phyloP scores from a whole-genome alignment of 177 flowering plant species.

The Telopea speciosissima region DNA sequence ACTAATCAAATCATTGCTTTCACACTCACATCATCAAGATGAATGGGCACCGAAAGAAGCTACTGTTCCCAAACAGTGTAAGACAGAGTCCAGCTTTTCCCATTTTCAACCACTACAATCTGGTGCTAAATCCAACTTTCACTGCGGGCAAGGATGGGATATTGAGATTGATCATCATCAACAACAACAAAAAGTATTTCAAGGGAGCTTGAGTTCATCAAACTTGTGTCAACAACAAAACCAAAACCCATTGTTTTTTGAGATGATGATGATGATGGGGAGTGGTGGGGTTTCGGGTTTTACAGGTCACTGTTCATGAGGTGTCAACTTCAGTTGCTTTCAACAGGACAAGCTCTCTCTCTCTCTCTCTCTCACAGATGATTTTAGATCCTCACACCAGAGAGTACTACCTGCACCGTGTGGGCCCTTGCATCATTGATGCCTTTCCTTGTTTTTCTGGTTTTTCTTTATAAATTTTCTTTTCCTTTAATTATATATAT shows the following conservation, averaged over 20 bases:
- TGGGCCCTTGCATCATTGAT: constrained; percentile 28
- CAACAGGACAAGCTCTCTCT: constrained; percentile 23
- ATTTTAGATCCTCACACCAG: constrained; percentile 25
- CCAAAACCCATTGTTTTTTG: constrained; percentile 29
- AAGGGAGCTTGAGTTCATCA: too few relatives aligned
- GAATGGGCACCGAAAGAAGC: constrained; percentile 16
- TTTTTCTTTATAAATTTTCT: too few relatives aligned
- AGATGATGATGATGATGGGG: too few relatives aligned
- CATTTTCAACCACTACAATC: constrained; percentile 19
- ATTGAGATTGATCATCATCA: too few relatives aligned
- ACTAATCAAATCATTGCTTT: constrained; percentile 34
- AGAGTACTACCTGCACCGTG: constrained; percentile 25
- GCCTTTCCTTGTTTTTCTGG: too few relatives aligned
- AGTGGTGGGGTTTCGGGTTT: constrained; percentile 10
- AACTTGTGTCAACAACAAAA: not conserved
- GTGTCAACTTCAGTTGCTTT: constrained; percentile 32
- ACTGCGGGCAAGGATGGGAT: constrained; percentile 16
- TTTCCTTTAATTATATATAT: too few relatives aligned
- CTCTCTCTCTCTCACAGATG: too few relatives aligned
- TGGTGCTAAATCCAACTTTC: constrained; percentile 1
- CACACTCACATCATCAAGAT: constrained; percentile 22
- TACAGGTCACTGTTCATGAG: constrained; percentile 17
- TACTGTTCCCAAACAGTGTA: constrained; percentile 35
- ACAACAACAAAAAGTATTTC: too few relatives aligned
- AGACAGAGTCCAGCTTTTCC: constrained; percentile 32